Base-by-base conservation (phyloP, 2,329 filamentous ascomycete species). In the Cytospora piceae region DNA sequence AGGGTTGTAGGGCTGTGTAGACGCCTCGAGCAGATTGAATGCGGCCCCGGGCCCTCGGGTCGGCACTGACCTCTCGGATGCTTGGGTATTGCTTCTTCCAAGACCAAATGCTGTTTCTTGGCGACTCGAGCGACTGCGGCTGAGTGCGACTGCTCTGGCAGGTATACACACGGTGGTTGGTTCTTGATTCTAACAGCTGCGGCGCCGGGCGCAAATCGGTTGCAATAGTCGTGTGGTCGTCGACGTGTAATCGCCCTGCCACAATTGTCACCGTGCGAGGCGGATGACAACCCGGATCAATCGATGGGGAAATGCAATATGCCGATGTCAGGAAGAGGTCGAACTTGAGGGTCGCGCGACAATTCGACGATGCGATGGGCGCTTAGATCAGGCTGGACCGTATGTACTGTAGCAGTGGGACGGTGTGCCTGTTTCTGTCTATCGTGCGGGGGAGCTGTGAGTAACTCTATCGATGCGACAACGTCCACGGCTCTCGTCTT, bases 21-120 rank as follows among this genome's bases (percentile, higher is more conserved):
- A n/a, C 8, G 51, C 61, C 61, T 52, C 55, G 61, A 46, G 53
- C 51, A 39, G 53, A 52, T 31, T 57, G 42, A 31, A 27, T 55
- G 29, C 31, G 61, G 53, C 61, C 52, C 61, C 55, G 53, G 42
- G 24, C 53, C 31, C 27, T 63, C 53, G 42, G 53, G 56, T 63
- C 54, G 20, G 42, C 29, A 63, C 61, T 63, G 61, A 63, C 61
- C 61, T 63, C 39, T 52, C 46, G 32, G 49, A 12, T 31, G 39
- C 37, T 14, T 29, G 49, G 31, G 22, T 53, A 34, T 37, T 11
- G 34, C 49, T 31, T 29, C 29, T 52, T 27, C 53, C 20, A 17
- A 57, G 37, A 52, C 8, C 34, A 31, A 37, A 29, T 57, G 17
- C 37, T 4, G n/a, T 42, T 46, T 46, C 61, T 51, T 63, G 61